Evolutionary conservation across 805 yeast species (phyloP), one percentile per base, ranked within the genome.

Genomic region (Candida suzukii): DNA sequence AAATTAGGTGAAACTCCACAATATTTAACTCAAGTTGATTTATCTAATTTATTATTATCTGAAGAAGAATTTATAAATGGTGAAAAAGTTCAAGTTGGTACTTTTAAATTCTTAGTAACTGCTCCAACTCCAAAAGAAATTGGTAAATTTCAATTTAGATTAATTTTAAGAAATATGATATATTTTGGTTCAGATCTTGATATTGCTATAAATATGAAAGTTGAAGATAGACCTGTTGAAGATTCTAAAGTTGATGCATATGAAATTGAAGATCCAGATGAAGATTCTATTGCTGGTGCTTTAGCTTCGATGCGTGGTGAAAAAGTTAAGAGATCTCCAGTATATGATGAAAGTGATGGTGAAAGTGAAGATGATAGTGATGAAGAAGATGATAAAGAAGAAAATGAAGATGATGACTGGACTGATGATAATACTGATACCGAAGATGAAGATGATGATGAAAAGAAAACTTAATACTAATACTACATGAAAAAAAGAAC

Each of bases 151-250:
- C 80, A 76, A 48, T 86, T 86, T 69, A 74, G 88, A 63, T 67
- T 90, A 16, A 64, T 80, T 20, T 60, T 91, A 55, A 78, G 79
- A 55, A 81, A 84, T 41, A 73, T 84, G 40, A 79, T 84, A 35
- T 90, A 87, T 60, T 87, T 86, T 58, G 95, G 96, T 6, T 64
- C 76, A 17, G 97, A 91, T 57, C 58, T 87, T 20, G 87, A 82
- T 48, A 73, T 81, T 46, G 83, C 90, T 10, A 62, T 87, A 37
- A 65, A 66, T 20, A 73, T 90, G 81, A 68, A 73, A n/a, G 95
- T 90, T 28, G 70, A 74, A 50, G 70, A 76, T 19, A 74, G 80
- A 27, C 74, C 80, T 38, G 66, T 60, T n/a, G 73, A 67, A 14
- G 60, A 55, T 13, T 66, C 60, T 3, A 62, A 54, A 3, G 57